Percentiles rank a stretch among this genome's conserved stretches.
phyloP scores from a whole-genome alignment of 345 rosid genomes.

The Rhizophora mangle region DNA sequence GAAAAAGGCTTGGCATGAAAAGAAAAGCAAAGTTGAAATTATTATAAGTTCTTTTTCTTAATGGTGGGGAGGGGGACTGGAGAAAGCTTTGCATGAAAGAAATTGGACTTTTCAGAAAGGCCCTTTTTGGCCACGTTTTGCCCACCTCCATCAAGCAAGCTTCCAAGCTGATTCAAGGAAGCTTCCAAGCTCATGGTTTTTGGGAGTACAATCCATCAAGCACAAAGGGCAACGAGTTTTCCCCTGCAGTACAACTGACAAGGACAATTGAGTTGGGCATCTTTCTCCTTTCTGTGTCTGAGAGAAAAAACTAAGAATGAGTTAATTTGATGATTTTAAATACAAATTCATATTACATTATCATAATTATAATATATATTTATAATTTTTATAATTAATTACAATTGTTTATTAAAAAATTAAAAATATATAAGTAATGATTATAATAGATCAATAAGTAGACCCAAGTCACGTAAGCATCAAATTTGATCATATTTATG shows the following conservation, averaged over 20 bases:
- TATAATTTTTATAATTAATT: no score
- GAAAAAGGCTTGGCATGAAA: slow-evolving; percentile 26
- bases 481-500: no score
- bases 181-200: slow-evolving; percentile 27
- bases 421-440: no score
- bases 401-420: no score
- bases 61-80: slow-evolving; percentile 17
- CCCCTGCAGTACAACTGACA: background rate
- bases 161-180: slow-evolving; percentile 20
- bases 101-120: slow-evolving; percentile 30
- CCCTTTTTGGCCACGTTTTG: slow-evolving; percentile 6
- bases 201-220: slow-evolving; percentile 2
- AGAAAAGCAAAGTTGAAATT: background rate
- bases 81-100: slow-evolving; percentile 43
- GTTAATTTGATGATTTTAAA: no score
- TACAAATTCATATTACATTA: no score
- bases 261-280: background rate
- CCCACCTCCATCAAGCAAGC: slow-evolving; percentile 11
- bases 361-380: no score
- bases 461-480: no score
- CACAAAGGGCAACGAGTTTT: slow-evolving; percentile 8
- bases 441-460: no score
- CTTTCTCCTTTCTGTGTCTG: background rate
- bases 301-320: background rate
- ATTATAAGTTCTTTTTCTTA: background rate